A percentile compares a stretch with the other conserved stretches of the same genome.
These are phyloP conservation scores for Dalbergia oliveri DNA, from an alignment of 306 rosid species.

Conservation along the genomic window DNA sequence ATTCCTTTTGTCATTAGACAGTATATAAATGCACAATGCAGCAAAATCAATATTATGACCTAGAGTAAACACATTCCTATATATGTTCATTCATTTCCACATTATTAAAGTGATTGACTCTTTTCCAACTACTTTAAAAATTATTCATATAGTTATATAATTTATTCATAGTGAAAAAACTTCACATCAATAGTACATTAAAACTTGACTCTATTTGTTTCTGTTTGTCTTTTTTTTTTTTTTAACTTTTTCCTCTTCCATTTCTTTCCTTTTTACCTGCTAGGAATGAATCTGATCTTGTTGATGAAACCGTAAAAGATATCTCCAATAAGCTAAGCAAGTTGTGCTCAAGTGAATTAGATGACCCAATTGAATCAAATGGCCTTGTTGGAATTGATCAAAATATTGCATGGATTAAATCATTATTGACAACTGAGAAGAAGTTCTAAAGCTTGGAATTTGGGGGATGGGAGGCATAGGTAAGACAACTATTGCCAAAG, in stretches of 20 bases:
- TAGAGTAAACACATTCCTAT: too few species aligned
- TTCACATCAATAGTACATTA: too few species aligned
- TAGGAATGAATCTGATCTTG: neutral
- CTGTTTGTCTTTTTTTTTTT: too few species aligned
- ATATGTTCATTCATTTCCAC: too few species aligned
- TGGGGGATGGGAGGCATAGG: slow-evolving; percentile 11
- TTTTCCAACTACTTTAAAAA: too few species aligned
- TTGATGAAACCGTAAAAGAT: neutral
- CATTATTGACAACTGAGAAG: neutral
- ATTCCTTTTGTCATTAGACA: neutral
- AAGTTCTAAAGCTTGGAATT: neutral
- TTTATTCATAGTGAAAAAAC: too few species aligned
- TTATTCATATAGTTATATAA: too few species aligned
- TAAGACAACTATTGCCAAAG: neutral
- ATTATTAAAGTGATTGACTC: too few species aligned
- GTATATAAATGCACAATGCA: too few species aligned
- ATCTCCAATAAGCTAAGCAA: neutral
- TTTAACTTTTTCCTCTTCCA: neutral
- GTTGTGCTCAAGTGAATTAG: neutral
- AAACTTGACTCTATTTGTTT: too few species aligned
- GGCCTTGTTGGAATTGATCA: neutral
- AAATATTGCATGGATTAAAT: neutral
- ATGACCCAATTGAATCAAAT: neutral
- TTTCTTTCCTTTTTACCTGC: neutral
- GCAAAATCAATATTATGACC: too few species aligned